These are phyloP conservation scores for Inosperma sp. DNA, from an alignment of 768 basidiomycete species.

Conservation along the genomic window DNA sequence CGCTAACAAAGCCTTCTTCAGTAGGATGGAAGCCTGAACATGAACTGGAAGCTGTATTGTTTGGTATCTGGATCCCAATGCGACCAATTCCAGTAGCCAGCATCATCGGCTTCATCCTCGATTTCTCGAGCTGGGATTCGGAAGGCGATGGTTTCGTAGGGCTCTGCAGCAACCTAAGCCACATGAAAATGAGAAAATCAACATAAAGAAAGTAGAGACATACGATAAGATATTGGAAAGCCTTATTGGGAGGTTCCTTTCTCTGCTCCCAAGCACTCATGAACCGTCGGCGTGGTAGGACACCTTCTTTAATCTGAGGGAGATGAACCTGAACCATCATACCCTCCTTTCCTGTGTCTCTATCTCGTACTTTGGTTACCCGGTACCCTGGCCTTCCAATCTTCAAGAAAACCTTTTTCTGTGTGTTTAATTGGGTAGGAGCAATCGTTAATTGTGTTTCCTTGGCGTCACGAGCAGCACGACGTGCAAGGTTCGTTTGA, in stretches of 20 bases:
- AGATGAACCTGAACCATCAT: conserved; percentile 97
- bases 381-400: conserved; percentile 94
- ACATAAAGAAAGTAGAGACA: conserved; percentile 30
- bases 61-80: conserved; percentile 99
- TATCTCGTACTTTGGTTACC: conserved; percentile 94
- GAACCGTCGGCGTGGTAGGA: conserved; percentile 81
- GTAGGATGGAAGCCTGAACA: conserved; percentile 66
- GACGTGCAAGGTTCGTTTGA: conserved; percentile 94
- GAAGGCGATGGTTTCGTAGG: conserved; percentile 99
- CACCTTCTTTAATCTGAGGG: conserved; percentile 86
- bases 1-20: conserved; percentile 18
- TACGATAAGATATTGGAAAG: conserved; percentile 96
- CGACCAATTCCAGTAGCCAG: conserved; percentile 94
- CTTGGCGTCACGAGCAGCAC: conserved; percentile 96
- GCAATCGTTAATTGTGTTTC: conserved; percentile 89
- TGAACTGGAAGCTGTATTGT: conserved; percentile 96
- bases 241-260: conserved; percentile 89
- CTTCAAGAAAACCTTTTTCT: conserved; percentile 93
- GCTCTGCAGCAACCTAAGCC: conserved; percentile 91
- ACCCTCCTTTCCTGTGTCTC: conserved; percentile 86
- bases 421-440: conserved; percentile 71
- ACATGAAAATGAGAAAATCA: conserved; percentile 9
- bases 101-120: conserved; percentile 89
- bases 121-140: conserved; percentile 96
- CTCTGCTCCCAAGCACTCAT: conserved; percentile 99